Conservation (phyloP, 306 rosid species). For the Mimosa bimucronata region DNA sequence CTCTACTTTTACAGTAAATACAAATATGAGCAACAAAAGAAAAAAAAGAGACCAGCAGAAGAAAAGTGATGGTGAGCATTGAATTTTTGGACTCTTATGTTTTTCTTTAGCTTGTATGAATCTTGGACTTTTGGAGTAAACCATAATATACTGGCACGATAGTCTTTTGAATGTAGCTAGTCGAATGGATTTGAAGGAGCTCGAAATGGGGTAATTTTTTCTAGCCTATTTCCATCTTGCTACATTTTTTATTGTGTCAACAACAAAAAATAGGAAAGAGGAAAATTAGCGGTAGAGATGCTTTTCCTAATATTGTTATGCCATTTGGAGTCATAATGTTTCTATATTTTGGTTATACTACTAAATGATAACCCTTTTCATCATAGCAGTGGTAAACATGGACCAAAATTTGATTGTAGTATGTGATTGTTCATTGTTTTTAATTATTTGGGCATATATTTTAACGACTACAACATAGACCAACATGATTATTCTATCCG, state of each 20-base stretch:
- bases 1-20: conserved; percentile 74
- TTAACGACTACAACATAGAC: conserved; percentile 86
- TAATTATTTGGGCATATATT: conserved; percentile 22
- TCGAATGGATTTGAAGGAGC: too few relatives aligned
- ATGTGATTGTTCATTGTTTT: conserved; percentile 26
- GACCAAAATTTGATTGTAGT: neutral
- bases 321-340: too few relatives aligned
- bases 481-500: conserved; percentile 97
- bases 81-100: conserved; percentile 37
- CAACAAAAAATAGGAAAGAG: conserved; percentile 11
- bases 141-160: conserved; percentile 52
- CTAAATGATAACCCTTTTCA: conserved; percentile 27
- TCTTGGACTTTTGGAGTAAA: conserved; percentile 38
- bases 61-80: conserved; percentile 88
- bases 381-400: conserved; percentile 26
- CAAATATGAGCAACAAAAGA: conserved; percentile 86
- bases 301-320: conserved; percentile 3
- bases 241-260: conserved; percentile 12
- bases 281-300: conserved; percentile 6
- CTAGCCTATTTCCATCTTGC: conserved; percentile 24
- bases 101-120: conserved; percentile 44
- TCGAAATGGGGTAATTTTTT: conserved; percentile 94
- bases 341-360: conserved; percentile 8
- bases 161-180: conserved; percentile 59
- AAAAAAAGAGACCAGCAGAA: conserved; percentile 94